Percentiles rank a stretch among this genome's conserved stretches.
phyloP scores from a whole-genome alignment of 2,329 filamentous ascomycete species.

The Cadophora malorum region DNA sequence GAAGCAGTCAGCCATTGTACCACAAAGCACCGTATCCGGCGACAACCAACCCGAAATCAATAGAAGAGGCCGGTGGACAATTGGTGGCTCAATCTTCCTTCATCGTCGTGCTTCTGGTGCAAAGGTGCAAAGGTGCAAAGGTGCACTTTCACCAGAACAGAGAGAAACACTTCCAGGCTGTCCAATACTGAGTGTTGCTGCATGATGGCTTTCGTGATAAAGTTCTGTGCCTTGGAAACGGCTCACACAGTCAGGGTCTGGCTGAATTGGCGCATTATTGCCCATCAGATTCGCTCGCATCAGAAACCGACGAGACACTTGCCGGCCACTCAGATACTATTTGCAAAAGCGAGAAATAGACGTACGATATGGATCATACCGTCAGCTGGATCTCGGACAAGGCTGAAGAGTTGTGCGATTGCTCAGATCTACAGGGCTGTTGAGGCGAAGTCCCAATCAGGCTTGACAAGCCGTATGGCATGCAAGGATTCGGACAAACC shows the following conservation, averaged over 20 bases:
- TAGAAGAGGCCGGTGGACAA: background rate
- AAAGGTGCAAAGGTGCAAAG: conserved; percentile 10
- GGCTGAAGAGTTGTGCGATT: conserved; percentile 12
- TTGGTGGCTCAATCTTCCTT: background rate
- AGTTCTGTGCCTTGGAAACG: conserved; percentile 8
- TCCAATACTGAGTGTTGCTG: background rate
- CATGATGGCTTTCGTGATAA: background rate
- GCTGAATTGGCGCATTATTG: background rate
- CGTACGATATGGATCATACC: background rate
- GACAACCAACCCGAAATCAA: background rate
- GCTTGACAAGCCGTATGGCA: background rate
- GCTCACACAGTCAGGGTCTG: background rate
- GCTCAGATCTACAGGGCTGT: background rate
- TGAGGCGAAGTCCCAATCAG: conserved; percentile 5
- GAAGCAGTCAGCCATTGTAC: conserved; percentile 1
- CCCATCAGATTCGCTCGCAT: background rate
- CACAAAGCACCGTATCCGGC: background rate
- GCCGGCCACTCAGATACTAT: background rate
- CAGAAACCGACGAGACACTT: background rate
- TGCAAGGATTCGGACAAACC: conserved; percentile 13
- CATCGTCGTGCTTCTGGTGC: background rate
- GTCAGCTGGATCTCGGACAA: conserved; percentile 5
- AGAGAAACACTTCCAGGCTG: background rate
- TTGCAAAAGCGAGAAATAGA: background rate
- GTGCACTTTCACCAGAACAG: background rate